Evolutionary conservation across 257 asterid genomes (phyloP).

Genomic region (Jacaranda mimosifolia): DNA sequence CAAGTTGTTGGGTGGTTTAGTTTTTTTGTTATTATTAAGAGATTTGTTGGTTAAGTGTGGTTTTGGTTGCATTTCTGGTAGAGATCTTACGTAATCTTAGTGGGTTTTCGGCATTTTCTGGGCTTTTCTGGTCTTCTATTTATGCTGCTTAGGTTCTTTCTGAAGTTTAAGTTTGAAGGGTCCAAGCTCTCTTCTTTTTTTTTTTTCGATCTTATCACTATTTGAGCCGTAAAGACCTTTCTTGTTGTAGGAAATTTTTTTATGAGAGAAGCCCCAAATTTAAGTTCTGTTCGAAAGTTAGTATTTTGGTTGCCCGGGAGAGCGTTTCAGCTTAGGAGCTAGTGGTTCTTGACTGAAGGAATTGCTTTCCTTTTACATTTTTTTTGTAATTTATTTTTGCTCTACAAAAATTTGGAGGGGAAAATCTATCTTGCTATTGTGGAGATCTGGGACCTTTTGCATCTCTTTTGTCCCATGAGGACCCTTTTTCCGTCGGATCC

Average conservation of each 20-base stretch:
- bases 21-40: conserved; percentile 40
- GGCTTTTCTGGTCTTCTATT: conserved; percentile 35
- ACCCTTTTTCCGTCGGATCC: conserved; percentile 84
- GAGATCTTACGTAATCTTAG: conserved; percentile 62
- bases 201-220: conserved; percentile 9
- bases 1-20: conserved; percentile 46
- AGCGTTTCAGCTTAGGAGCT: conserved; percentile 31
- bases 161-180: conserved; percentile 29
- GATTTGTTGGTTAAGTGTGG: conserved; percentile 57
- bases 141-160: conserved; percentile 33
- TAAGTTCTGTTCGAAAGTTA: conserved; percentile 38
- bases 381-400: conserved; percentile 11
- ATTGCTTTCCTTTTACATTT: conserved; percentile 4
- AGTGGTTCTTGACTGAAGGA: conserved; percentile 36
- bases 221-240: conserved; percentile 30
- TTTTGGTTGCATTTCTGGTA: conserved; percentile 54
- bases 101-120: conserved; percentile 41
- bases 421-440: conserved; percentile 59
- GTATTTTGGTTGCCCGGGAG: conserved; percentile 36
- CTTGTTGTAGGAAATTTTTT: conserved; percentile 15
- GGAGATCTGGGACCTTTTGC: conserved; percentile 93
- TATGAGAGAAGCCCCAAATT: conserved; percentile 24
- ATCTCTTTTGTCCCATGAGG: conserved; percentile 95
- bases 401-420: conserved; percentile 34
- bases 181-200: conserved; percentile 26